These are phyloP conservation scores for Evansstolkia leycettana DNA, from an alignment of 495 filamentous ascomycete species.

Conservation along the genomic window DNA sequence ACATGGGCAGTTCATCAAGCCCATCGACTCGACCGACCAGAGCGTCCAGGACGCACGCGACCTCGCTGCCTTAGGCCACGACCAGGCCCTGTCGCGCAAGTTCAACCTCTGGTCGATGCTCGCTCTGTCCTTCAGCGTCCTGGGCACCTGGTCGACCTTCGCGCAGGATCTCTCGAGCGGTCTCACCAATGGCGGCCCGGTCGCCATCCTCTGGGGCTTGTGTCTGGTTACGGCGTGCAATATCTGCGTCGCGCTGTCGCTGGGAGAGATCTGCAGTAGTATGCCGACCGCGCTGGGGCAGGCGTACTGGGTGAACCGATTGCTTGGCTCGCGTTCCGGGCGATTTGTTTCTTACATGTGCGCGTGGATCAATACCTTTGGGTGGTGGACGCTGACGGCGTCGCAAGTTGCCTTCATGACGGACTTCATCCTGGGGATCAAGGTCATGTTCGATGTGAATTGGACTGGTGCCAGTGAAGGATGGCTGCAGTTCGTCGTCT, in stretches of 20 bases:
- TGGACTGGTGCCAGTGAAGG: slow-evolving; percentile 26
- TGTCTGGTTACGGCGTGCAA: slow-evolving; percentile 30
- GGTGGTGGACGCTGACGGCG: slow-evolving; percentile 35
- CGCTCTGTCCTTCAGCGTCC: slow-evolving; percentile 29
- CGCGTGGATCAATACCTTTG: slow-evolving; percentile 37
- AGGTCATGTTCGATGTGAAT: slow-evolving; percentile 25
- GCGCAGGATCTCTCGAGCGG: slow-evolving; percentile 31
- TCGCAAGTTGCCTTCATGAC: slow-evolving; percentile 37
- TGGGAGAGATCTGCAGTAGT: slow-evolving; percentile 32
- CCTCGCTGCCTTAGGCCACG: slow-evolving; percentile 36
- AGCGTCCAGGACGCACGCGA: slow-evolving; percentile 34
- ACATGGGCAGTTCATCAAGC: too few relatives aligned
- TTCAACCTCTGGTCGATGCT: slow-evolving; percentile 37
- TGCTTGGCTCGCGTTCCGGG: slow-evolving; percentile 21
- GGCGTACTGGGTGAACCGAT: slow-evolving; percentile 32
- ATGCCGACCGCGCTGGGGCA: slow-evolving; percentile 36
- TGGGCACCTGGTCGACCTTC: slow-evolving; percentile 35
- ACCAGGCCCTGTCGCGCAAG: slow-evolving; percentile 33
- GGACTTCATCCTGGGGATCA: slow-evolving; percentile 34
- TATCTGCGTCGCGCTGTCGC: slow-evolving; percentile 29
- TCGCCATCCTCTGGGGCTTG: slow-evolving; percentile 37
- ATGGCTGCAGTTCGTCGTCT: slow-evolving; percentile 35
- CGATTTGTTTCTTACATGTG: slow-evolving; percentile 33
- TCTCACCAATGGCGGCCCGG: slow-evolving; percentile 29
- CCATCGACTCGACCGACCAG: slow-evolving; percentile 17